Conservation (phyloP, 768 basidiomycete species). For the Hygrophoropsis aurantiaca region DNA sequence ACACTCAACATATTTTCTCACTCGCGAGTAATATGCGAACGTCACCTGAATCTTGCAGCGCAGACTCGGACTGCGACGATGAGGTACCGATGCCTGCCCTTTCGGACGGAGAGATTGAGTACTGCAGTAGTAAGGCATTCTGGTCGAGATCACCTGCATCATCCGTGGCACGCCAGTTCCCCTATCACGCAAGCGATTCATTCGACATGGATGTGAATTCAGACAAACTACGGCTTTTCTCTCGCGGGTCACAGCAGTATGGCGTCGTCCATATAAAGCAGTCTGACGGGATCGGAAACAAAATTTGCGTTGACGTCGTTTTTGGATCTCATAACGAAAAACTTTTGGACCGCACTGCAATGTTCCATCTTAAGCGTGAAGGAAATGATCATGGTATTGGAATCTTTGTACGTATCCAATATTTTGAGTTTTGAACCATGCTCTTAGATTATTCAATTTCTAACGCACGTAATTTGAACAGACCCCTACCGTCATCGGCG, state of each 20-base stretch:
- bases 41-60: too few species aligned
- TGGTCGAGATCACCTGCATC: too few species aligned
- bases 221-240: slow-evolving; percentile 28
- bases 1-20: too few species aligned
- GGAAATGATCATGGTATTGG: slow-evolving; percentile 29
- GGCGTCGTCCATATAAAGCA: slow-evolving; percentile 29
- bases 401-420: slow-evolving; percentile 28
- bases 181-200: too few species aligned
- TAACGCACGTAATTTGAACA: slow-evolving; percentile 3
- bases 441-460: neutral
- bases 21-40: too few species aligned
- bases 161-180: too few species aligned
- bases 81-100: too few species aligned
- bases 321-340: slow-evolving; percentile 19
- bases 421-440: neutral
- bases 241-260: slow-evolving; percentile 26
- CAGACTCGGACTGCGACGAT: too few species aligned
- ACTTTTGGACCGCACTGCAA: slow-evolving; percentile 19
- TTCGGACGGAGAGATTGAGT: too few species aligned
- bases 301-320: slow-evolving; percentile 27
- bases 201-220: slow-evolving; percentile 30
- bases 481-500: neutral
- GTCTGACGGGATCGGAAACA: slow-evolving; percentile 26
- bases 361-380: slow-evolving; percentile 29
- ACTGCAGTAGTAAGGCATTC: too few species aligned